Evolutionary conservation across 768 basidiomycete genomes (phyloP).

Genomic region (Ramaria sp.): DNA sequence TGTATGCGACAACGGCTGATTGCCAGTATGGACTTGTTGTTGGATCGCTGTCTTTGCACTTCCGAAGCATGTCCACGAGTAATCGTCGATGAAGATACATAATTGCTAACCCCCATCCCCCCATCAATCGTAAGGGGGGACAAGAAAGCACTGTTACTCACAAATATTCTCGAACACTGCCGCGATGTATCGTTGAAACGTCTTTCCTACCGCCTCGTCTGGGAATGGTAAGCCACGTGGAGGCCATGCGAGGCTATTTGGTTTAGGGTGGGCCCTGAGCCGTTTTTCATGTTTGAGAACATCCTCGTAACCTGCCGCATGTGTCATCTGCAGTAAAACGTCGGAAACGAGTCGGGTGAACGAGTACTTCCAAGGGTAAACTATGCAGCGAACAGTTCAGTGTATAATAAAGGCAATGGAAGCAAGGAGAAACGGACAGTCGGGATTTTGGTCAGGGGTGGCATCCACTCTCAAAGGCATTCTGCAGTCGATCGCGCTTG

Average conservation of each 20-base stretch:
- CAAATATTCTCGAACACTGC: constrained; percentile 2
- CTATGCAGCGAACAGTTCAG: not conserved
- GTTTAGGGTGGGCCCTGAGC: not conserved
- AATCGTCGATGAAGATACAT: constrained; percentile 8
- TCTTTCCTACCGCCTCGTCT: not conserved
- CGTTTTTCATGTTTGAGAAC: constrained; percentile 3
- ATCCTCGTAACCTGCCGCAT: not conserved
- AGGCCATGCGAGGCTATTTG: not conserved
- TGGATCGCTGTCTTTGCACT: not conserved
- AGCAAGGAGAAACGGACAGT: not conserved
- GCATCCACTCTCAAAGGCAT: not conserved
- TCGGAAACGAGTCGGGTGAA: constrained; percentile 3
- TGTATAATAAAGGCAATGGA: not conserved
- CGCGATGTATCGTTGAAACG: constrained; percentile 7
- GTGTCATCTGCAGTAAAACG: not conserved
- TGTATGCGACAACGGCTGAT: constrained; percentile 4
- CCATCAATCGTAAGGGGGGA: not conserved
- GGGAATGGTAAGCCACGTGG: not conserved
- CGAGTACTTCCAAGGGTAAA: constrained; percentile 9
- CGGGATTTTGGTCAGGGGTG: not conserved
- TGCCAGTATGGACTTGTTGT: constrained; percentile 1
- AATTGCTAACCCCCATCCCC: not conserved
- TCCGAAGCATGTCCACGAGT: not conserved
- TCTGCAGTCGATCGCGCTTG: not conserved
- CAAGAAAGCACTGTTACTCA: not conserved